Evolutionary conservation across 768 basidiomycete species (phyloP), one percentile per base, ranked within the genome.

Genomic region (Lyophyllum shimeji): DNA sequence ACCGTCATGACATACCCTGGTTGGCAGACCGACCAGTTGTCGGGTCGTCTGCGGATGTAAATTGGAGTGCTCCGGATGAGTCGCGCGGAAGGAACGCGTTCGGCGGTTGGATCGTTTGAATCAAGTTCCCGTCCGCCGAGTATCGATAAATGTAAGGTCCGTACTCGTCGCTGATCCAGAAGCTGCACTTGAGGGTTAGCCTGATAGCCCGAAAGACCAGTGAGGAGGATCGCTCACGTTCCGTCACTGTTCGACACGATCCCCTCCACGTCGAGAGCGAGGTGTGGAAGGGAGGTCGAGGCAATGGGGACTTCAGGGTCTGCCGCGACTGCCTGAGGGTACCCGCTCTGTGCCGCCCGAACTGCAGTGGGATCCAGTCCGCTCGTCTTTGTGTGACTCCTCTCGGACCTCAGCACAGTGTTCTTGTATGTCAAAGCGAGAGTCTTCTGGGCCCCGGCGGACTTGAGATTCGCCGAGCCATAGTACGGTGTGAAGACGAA

Each of bases 161-260:
- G 59, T 87, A 88, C 69, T 88, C 86, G 63, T 88, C 87, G 60
- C 82, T 82, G 27, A 82, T 73, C 84, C 83, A 87, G 68, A 77
- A 84, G 0, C 83, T 84, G 55, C 34, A 37, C 8, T 11, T 13
- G 34, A 3, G 25, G 34, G 15, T 25, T 23, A 12, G 25, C 9
- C 34, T 27, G 12, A 8, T 1, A 15, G 6, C 12, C 34, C 15
- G 27, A 48, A 23, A 46, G 7, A 17, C 46, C 3, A 39, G 34
- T 20, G 20, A 20, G 9, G 20, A 9, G 2, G 29, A 42, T 2
- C 15, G 68, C 80, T 52, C 55, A 83, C 82, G 77, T 80, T 60
- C 86, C 86, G 59, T 89, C 86, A 0, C 68, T 61, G 60, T 84
- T 81, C 12, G 81, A 70, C 0, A 82, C 82, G 9, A 88, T 56